Evolutionary conservation across 768 basidiomycete genomes (phyloP), one percentile per base, ranked within the genome.

Genomic region (Termitomyces sp.): DNA sequence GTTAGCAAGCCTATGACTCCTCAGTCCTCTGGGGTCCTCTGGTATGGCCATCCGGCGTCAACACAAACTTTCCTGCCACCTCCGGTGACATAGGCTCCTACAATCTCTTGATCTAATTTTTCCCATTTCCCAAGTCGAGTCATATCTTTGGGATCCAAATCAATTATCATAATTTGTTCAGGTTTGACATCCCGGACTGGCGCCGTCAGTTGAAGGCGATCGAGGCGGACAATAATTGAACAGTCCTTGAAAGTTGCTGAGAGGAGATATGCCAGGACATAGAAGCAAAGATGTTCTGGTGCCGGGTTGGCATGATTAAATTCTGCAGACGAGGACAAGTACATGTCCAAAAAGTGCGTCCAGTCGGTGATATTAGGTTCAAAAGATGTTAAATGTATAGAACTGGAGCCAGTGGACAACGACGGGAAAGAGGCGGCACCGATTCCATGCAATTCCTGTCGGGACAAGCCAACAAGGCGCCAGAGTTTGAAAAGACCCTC

Each of bases 211-310:
- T 62, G 64, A 47, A 76, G 57, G 60, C 69, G 68, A 60, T 74
- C 69, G 26, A 78, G 64, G 60, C 74, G 71, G 56, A 75, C 60
- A 60, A 81, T 71, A 50, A 76, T 67, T 26, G 95, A 97, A 74
- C 96, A 99, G 71, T 99, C 96, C 71, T 99, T 99, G 81, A 99
- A 94, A 6, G 91, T 91, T 28, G 93, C 93, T 5, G 93, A 93
- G 54, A 98, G 86, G 23, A 94, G 75, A 70, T 92, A 92, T 8
- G 91, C 87, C 50, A 91, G 73, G 44, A 86, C 68, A 63, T 88
- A 83, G 64, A 89, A 82, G 43, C 83, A 81, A 51, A 91, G 71
- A 60, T 84, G 69, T 26, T 74, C 69, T 26, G 76, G 70, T 40
- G 66, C 66, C 30, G 78, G 79, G 23, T 71, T 68, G 30, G 67